Evolutionary conservation across 1,284 basidiomycete species (phyloP), one percentile per base, ranked within the genome.

Genomic region (Ganoderma resinaceum): DNA sequence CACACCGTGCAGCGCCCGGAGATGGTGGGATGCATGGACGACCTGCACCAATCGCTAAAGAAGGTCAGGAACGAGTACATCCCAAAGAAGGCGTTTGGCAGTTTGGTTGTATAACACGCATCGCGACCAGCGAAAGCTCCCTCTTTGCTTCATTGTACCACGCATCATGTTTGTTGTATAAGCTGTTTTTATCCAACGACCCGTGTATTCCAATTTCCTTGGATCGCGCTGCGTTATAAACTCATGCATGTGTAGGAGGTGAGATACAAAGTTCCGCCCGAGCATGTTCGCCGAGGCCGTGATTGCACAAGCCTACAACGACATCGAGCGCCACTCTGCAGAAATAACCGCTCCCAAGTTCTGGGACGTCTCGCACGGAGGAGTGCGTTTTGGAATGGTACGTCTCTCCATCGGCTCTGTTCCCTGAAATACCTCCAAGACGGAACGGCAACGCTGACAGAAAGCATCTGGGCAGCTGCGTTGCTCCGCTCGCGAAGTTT

Each of bases 61-160:
- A 61, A 11, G 61, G 61, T 20, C 18, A 26, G 20, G 16, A 16
- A 49, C 2, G 42, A 33, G 61, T 46, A 46, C 26, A 31, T 43
- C 37, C 42, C 42, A 29, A 43, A 29, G 43, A 61, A 49, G 29
- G 20, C 12, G 33, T 61, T 61, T 31, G 61, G 42, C 12, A 20
- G 42, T 16, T n/a, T 61, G 29, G 26, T 49, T 37, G 64, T 23
- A 58, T 66, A 37, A 59, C 61, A 46, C 37, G 64, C 52, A 31
- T 55, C 6, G 52, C 52, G 29, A 33, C 29, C 29, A 29, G 31
- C 18, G 18, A 23, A 55, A 6, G 29, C 26, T 33, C 31, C 29
- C 5, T 26, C 52, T 55, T 55, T 55, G 14, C 29, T 20, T 29
- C 29, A 31, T 55, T 55, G 16, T 55, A 31, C 46, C 12, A 23